Evolutionary conservation across 108 stramenopile species (phyloP).

Genomic region (Conticribra weissflogii): DNA sequence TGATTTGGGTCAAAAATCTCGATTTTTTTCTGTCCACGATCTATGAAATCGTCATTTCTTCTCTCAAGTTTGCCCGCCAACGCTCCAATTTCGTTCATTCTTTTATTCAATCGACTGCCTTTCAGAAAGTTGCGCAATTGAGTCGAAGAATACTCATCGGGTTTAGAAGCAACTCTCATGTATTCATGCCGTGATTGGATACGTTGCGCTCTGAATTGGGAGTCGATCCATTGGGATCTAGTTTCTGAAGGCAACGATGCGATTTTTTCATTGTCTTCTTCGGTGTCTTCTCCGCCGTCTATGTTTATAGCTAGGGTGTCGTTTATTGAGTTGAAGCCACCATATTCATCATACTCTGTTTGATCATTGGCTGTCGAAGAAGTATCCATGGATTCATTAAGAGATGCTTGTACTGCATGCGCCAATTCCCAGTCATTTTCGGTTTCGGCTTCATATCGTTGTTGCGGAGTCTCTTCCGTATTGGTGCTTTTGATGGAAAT

Average conservation of each 20-base stretch:
- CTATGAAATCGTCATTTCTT: too few relatives aligned
- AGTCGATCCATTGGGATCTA: conserved; percentile 58
- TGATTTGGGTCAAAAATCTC: too few relatives aligned
- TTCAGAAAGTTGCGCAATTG: conserved; percentile 93
- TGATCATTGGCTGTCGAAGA: conserved; percentile 9
- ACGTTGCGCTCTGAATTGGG: conserved; percentile 68
- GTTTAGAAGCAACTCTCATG: conserved; percentile 92
- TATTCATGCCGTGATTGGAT: conserved; percentile 87
- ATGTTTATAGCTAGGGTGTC: conserved; percentile 9
- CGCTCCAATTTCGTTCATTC: conserved; percentile 43
- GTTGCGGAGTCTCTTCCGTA: not conserved
- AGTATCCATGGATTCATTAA: conserved; percentile 30
- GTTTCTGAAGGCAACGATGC: conserved; percentile 70
- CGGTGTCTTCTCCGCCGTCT: conserved; percentile 8
- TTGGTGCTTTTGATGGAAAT: conserved; percentile 7
- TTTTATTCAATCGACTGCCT: conserved; percentile 65
- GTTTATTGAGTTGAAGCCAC: not conserved
- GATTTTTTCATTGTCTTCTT: conserved; percentile 57
- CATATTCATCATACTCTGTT: not conserved
- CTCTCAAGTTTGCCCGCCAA: conserved; percentile 14
- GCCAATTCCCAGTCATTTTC: conserved; percentile 56
- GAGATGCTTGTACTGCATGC: conserved; percentile 40
- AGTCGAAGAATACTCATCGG: conserved; percentile 80
- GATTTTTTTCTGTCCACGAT: too few relatives aligned
- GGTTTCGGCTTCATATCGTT: conserved; percentile 19